Base-by-base conservation (phyloP, 2,329 filamentous ascomycete genomes). In the Phaeosphaeriaceae sp. region DNA sequence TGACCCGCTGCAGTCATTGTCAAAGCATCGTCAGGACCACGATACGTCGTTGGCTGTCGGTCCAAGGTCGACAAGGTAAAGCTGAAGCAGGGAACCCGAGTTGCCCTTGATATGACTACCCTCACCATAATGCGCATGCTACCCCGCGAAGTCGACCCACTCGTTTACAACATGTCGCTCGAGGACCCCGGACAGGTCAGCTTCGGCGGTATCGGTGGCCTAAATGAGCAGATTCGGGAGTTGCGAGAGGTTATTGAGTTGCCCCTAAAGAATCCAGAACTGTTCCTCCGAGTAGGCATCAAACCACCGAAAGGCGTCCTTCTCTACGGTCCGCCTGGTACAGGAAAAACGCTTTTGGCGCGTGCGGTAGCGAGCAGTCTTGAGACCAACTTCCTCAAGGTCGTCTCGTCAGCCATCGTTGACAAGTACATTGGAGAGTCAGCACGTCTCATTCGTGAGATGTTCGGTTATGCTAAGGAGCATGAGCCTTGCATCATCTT, bases 91-190 rank as follows among this genome's bases (percentile, higher is more conserved):
- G 95, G 95, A 67, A 97, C 93, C 21, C 90, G 94, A 70, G 94
- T 99, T 46, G 93, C 94, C 28, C 87, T 99, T 52, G 94, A 99
- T 71, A 99, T 99, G 94, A 99, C 94, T 42, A 99, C 94, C 16
- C 88, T 99, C 63, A 99, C 94, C 53, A 99, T 99, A 77, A 99
- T 99, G 94, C 90, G 94, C 70, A 99, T 99, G 94, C 83, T 99
- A 38, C 95, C 94, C 52, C 89, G 94, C 74, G 94, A 99, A 80
- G 95, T 99, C 72, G 94, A 99, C 72, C 94, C 94, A 16, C 83
- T 99, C 62, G 94, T 99, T 63, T 99, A 99, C 84, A 99, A 99
- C 82, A 99, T 99, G 94, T 99, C 94, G 16, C 78, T 99, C 65
- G 94, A 99, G 76, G 94, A 99, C 73, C 94, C 94, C 0, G 94